Base-by-base conservation (phyloP, 2,329 filamentous ascomycete species). In the Phaeoacremonium minimum region DNA sequence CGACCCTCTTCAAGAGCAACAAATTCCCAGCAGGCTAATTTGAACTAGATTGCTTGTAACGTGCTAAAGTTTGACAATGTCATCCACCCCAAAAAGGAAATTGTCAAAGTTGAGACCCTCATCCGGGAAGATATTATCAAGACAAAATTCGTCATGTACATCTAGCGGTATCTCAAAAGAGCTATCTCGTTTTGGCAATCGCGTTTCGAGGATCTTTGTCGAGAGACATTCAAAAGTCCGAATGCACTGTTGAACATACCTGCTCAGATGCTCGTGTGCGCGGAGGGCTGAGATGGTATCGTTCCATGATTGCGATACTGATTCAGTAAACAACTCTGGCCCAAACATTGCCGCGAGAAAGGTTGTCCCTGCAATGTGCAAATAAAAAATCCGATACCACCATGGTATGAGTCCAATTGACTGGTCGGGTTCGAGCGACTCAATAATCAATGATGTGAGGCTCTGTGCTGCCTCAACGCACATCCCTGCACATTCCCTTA, bases 301-400 rank as follows among this genome's bases (percentile, higher is more conserved):
- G 14, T 42, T 18, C 53, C 52, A 56, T 2, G 50, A 52, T 36
- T 43, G 39, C 15, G 47, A 36, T 9, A 53, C 46, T 9, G 46
- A 46, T n/a, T 45, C 35, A 1, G 44, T 53, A 30, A 47, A 55
- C n/a, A 55, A 36, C 4, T 54, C 50, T 4, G 46, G 29, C 17
- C 15, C 15, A 17, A 52, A 42, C 53, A 55, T 44, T 11, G 45
- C 39, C 3, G 45, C 43, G 12, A 47, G 28, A 16, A 44, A 40
- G 18, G 32, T 37, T 9, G 34, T 43, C 5, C 43, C 43, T 5
- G 43, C 44, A 18, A 44, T 42, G 17, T 47, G 41, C 15, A 47
- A 30, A 17, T 44, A 47, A 28, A 42, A 47, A 14, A 46, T 28
- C 15, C 44, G 36, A n/a, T 45, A 37, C 45, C 45, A 46, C 45